A percentile compares a stretch with the other conserved stretches of the same genome.
Evolutionary conservation across 2,329 filamentous ascomycete genomes (phyloP).

Genomic region (Chalaropsis ovoidea): DNA sequence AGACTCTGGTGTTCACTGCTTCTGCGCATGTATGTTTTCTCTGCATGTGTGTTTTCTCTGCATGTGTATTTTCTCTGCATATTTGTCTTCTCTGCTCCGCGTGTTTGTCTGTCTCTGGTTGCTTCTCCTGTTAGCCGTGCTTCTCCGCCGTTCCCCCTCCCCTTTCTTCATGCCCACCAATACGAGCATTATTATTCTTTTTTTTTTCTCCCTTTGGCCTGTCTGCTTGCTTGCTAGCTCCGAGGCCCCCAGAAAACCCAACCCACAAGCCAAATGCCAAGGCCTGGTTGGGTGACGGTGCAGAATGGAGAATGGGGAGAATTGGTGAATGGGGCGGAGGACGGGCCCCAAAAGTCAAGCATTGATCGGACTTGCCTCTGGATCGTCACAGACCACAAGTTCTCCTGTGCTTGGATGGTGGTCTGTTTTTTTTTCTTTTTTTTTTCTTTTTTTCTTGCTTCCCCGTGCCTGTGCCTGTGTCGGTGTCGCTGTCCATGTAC

Average conservation of each 20-base stretch:
- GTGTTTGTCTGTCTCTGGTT: not conserved
- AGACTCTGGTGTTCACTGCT: no score
- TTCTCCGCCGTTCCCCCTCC: not conserved
- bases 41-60: no score
- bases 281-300: not conserved
- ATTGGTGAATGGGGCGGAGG: no score
- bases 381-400: constrained; percentile 8
- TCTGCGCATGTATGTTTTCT: no score
- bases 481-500: no score
- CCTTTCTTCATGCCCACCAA: not conserved
- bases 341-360: not conserved
- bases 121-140: not conserved
- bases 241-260: not conserved
- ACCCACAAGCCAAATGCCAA: not conserved
- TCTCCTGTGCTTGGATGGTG: not conserved
- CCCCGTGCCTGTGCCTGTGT: not conserved
- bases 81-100: not conserved
- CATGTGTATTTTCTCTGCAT: no score
- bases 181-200: not conserved
- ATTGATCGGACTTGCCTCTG: constrained; percentile 10
- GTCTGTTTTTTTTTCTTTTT: no score
- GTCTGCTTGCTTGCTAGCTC: no score
- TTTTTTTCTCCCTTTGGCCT: no score
- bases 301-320: not conserved
- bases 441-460: not conserved